Conservation (phyloP, 306 rosid genomes). For the Astragalus membranaceus region DNA sequence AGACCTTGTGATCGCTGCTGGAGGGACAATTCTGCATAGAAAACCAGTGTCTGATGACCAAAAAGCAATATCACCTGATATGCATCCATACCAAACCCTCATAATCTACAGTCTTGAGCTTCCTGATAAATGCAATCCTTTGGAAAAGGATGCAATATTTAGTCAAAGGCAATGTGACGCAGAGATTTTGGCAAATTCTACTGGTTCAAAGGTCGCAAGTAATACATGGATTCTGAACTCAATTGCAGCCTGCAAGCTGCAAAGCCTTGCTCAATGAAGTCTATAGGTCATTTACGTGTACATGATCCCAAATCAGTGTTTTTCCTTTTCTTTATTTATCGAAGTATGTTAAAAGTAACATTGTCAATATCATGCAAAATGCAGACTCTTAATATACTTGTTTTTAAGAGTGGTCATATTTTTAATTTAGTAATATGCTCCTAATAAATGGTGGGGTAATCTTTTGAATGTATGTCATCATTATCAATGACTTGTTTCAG, state of each 20-base stretch:
- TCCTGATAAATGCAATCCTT: constrained; percentile 41
- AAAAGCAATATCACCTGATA: constrained; percentile 15
- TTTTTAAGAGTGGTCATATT: not conserved
- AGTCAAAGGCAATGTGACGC: constrained; percentile 45
- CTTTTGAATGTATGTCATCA: not conserved
- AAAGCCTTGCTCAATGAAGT: constrained; percentile 35
- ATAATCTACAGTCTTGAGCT: constrained; percentile 69
- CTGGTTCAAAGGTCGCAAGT: constrained; percentile 59
- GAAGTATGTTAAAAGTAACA: not conserved
- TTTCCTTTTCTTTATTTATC: not conserved
- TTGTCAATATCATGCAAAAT: not conserved
- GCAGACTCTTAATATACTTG: not conserved
- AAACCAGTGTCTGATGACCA: constrained; percentile 52
- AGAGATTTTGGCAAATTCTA: constrained; percentile 53
- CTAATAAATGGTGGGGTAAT: not conserved
- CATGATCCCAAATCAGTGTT: constrained; percentile 5
- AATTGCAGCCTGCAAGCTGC: constrained; percentile 78
- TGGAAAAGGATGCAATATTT: constrained; percentile 28
- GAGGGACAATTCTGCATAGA: constrained; percentile 76
- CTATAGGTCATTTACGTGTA: constrained; percentile 16
- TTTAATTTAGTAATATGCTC: not conserved
- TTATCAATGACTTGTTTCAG: not conserved
- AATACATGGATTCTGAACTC: constrained; percentile 83
- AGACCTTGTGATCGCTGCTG: constrained; percentile 79
- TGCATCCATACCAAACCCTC: constrained; percentile 38